These are phyloP conservation scores for Scheffersomyces illinoinensis DNA, from an alignment of 1,139 yeast species.

Conservation along the genomic window DNA sequence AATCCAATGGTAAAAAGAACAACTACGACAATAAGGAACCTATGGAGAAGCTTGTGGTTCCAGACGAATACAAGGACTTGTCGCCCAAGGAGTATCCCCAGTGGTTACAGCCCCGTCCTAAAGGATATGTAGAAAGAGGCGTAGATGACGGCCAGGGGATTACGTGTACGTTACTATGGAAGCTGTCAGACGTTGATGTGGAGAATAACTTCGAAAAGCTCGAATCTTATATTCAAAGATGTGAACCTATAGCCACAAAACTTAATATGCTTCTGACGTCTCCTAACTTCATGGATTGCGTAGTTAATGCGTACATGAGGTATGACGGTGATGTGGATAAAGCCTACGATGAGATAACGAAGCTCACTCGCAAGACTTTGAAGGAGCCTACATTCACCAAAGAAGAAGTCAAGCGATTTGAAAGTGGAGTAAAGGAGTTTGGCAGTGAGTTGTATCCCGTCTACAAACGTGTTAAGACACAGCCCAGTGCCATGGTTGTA, in stretches of 20 bases:
- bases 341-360: constrained; percentile 42
- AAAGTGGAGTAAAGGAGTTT: constrained; percentile 67
- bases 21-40: constrained; percentile 19
- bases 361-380: constrained; percentile 57
- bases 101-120: constrained; percentile 80
- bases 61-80: constrained; percentile 43
- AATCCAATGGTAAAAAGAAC: constrained; percentile 15
- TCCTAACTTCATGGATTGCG: constrained; percentile 81
- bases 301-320: constrained; percentile 55
- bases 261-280: constrained; percentile 37
- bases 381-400: constrained; percentile 73
- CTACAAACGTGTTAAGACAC: constrained; percentile 64
- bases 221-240: constrained; percentile 55
- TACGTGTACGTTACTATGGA: constrained; percentile 74
- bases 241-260: constrained; percentile 57
- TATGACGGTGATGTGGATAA: constrained; percentile 47
- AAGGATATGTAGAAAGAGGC: constrained; percentile 87
- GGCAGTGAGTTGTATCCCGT: constrained; percentile 86
- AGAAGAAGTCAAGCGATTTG: constrained; percentile 69
- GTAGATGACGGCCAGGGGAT: constrained; percentile 54
- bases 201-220: constrained; percentile 36
- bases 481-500: constrained; percentile 74
- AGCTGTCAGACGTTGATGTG: constrained; percentile 37
- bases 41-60: constrained; percentile 40
- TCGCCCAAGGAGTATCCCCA: constrained; percentile 56